Evolutionary conservation across 164 flowering plant genomes (phyloP).

Genomic region (Tetracentron sinense): DNA sequence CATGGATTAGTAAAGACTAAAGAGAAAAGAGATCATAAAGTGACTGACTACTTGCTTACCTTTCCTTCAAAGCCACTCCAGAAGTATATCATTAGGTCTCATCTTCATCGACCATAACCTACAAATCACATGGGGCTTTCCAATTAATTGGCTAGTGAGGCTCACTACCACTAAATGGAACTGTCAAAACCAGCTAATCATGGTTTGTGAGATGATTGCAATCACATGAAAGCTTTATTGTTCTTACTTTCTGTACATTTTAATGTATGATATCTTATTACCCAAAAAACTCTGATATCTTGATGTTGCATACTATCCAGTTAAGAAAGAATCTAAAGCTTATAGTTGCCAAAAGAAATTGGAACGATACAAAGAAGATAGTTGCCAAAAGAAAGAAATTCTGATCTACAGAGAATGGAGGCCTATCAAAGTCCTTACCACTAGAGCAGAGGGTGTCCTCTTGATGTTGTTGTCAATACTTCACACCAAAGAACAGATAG

Average conservation of each 20-base stretch:
- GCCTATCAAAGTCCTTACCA: slow-evolving; percentile 52
- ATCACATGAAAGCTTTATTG: slow-evolving; percentile 17
- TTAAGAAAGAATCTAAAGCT: slow-evolving; percentile 68
- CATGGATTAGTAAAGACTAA: slow-evolving; percentile 54
- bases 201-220: slow-evolving; percentile 39
- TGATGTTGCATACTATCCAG: no score
- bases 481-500: slow-evolving; percentile 37
- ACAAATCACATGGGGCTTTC: no score
- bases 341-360: slow-evolving; percentile 78
- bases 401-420: slow-evolving; percentile 46
- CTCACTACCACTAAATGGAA: slow-evolving; percentile 32
- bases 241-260: slow-evolving; percentile 16
- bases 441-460: slow-evolving; percentile 46
- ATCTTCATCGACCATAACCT: slow-evolving; percentile 28
- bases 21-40: slow-evolving; percentile 45
- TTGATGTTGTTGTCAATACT: slow-evolving; percentile 15
- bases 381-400: no score
- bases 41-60: slow-evolving; percentile 35
- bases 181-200: slow-evolving; percentile 29
- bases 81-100: slow-evolving; percentile 33
- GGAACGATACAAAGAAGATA: no score
- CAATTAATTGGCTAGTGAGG: slow-evolving; percentile 41
- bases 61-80: not conserved
- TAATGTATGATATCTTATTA: slow-evolving; percentile 32
- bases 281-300: no score